A percentile compares a stretch with the other conserved stretches of the same genome.
Evolutionary conservation across 2,329 filamentous ascomycete species (phyloP).

Genomic region (Purpureocillium takamizusanense): DNA sequence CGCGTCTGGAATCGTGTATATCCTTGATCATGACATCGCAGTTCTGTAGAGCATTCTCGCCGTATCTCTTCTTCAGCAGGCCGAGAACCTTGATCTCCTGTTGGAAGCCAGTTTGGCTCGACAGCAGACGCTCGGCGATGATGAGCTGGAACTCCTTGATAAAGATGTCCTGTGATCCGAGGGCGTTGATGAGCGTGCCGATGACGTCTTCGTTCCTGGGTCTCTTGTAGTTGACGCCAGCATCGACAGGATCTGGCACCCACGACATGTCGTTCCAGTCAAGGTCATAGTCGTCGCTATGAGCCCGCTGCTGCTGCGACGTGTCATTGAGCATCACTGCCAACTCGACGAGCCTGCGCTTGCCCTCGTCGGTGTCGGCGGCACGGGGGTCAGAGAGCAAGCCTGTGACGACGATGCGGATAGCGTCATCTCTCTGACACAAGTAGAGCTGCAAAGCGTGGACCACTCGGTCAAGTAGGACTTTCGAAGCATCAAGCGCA

Average conservation of each 20-base stretch:
- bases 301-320: conserved; percentile 40
- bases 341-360: conserved; percentile 54
- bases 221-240: conserved; percentile 83
- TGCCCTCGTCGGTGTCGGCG: conserved; percentile 34
- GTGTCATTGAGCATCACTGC: conserved; percentile 57
- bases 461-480: conserved; percentile 66
- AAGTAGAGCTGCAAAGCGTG: conserved; percentile 67
- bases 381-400: conserved; percentile 55
- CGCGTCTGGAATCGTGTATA: conserved; percentile 69
- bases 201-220: conserved; percentile 87
- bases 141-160: conserved; percentile 90
- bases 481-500: conserved; percentile 66
- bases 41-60: conserved; percentile 75
- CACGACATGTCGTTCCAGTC: conserved; percentile 92
- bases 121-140: conserved; percentile 72
- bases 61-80: conserved; percentile 80
- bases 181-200: conserved; percentile 77
- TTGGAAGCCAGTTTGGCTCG: conserved; percentile 58
- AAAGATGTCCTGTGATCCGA: conserved; percentile 84
- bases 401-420: conserved; percentile 67
- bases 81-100: conserved; percentile 78
- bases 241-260: conserved; percentile 88
- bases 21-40: conserved; percentile 98
- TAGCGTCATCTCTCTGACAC: conserved; percentile 68
- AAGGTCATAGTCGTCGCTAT: conserved; percentile 58